Base-by-base conservation (phyloP, 371 early-diverging fungal genomes). In the Syncephalastrum monosporum region DNA sequence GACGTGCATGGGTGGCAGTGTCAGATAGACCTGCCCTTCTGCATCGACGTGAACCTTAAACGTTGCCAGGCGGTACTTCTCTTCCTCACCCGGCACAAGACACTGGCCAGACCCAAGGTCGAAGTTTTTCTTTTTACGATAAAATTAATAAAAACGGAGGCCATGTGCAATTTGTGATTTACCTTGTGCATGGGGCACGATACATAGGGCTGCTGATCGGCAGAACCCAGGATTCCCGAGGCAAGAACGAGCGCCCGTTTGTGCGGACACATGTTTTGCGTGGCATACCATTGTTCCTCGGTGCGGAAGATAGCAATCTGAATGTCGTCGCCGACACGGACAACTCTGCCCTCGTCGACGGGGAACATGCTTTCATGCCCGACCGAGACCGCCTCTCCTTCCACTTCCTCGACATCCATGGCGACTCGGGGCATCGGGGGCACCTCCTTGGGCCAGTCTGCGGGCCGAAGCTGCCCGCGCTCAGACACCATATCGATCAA, bases 221-320 rank as follows among this genome's bases (percentile, higher is more conserved):
- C 61, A 38, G 64, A 51, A 38, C 56, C 69, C 33, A 87, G 58
- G 23, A 88, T 54, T 29, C 86, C 87, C 7, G 72, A 68, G 19
- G 87, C 77, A 27, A 87, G 69, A n/a, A 87, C 86, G 44, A 87
- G 67, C 25, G 86, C 83, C 47, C 83, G 81, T 62, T 86, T 87
- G 63, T 86, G 83, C 12, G 88, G 85, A 53, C 88, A 88, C 87
- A 88, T 88, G 67, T 87, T 87, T 61, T 87, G 87, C 19, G 85
- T 83, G 24, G 86, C 87, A 59, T 85, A 86, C 81, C 83, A 86
- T 17, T 73, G 63, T 17, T 67, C 74, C 3, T 53, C 23, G 17
- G 68, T 68, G 53, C 64, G 72, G 68, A 82, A 86, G 0, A 88
- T 71, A 0, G 88, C 87, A 27, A 88, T 74, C 63, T 86, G 88